Evolutionary conservation across 1,284 basidiomycete genomes (phyloP).

Genomic region (Meira nashicola): DNA sequence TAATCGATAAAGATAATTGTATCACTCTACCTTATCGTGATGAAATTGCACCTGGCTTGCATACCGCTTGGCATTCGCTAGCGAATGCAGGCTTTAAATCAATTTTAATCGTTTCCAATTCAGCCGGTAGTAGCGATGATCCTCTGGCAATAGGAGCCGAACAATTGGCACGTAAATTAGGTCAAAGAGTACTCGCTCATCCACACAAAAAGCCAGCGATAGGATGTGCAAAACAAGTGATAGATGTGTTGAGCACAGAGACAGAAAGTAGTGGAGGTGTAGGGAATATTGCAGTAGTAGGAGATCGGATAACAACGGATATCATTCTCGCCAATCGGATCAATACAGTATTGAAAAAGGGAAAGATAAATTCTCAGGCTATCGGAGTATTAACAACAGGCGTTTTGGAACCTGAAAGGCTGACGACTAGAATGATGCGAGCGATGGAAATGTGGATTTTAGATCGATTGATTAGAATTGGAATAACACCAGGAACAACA

Average conservation of each 20-base stretch:
- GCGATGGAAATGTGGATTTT: slow-evolving; percentile 32
- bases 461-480: not conserved
- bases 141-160: slow-evolving; percentile 82
- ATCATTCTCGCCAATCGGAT: slow-evolving; percentile 74
- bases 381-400: slow-evolving; percentile 48
- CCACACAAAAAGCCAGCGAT: slow-evolving; percentile 65
- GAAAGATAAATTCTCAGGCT: slow-evolving; percentile 11
- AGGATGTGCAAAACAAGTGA: slow-evolving; percentile 65
- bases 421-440: slow-evolving; percentile 48
- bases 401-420: slow-evolving; percentile 46
- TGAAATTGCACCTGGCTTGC: slow-evolving; percentile 22
- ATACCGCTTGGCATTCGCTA: slow-evolving; percentile 76
- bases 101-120: slow-evolving; percentile 87
- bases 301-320: slow-evolving; percentile 87
- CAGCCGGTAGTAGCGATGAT: slow-evolving; percentile 77
- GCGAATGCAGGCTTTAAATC: slow-evolving; percentile 47
- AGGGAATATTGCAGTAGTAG: slow-evolving; percentile 67
- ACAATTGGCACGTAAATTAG: slow-evolving; percentile 70
- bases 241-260: slow-evolving; percentile 61
- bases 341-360: slow-evolving; percentile 27
- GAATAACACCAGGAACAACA: slow-evolving; percentile 1
- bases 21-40: slow-evolving; percentile 56
- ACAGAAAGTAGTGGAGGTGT: slow-evolving; percentile 52
- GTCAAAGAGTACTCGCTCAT: slow-evolving; percentile 78
- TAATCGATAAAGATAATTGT: slow-evolving; percentile 98